These are phyloP conservation scores for Fusarium brachygibbosum DNA, from an alignment of 2,329 filamentous ascomycete species.

Conservation along the genomic window DNA sequence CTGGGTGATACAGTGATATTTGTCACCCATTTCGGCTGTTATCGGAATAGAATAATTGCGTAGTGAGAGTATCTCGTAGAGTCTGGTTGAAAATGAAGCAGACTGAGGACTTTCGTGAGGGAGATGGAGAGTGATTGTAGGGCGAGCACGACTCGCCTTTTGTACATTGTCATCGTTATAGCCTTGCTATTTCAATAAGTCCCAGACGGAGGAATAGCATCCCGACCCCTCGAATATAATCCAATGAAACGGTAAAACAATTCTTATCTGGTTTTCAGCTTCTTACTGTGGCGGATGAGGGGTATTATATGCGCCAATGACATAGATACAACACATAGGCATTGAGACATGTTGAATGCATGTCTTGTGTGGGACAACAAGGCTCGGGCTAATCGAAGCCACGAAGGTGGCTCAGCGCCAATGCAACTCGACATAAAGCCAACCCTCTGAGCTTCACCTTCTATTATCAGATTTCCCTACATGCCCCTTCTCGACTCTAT, in stretches of 20 bases:
- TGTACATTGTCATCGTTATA: not conserved
- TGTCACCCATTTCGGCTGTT: not conserved
- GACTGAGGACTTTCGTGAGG: no score
- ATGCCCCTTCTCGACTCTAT: no score
- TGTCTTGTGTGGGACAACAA: not conserved
- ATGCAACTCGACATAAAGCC: no score
- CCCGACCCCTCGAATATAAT: not conserved
- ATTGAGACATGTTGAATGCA: not conserved
- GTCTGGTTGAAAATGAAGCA: no score
- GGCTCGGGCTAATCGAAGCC: not conserved
- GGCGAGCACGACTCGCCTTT: not conserved
- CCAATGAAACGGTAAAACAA: no score
- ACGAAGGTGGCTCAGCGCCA: not conserved
- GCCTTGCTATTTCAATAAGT: not conserved
- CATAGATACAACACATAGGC: not conserved
- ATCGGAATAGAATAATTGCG: no score
- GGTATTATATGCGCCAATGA: not conserved
- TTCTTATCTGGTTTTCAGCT: not conserved
- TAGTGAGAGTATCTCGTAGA: no score
- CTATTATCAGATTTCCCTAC: no score
- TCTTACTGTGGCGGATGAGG: not conserved
- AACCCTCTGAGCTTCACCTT: no score
- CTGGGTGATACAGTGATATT: not conserved
- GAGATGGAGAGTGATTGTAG: no score
- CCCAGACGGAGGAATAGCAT: not conserved